Conservation (phyloP, 345 rosid genomes). For the Boechera divaricarpa region DNA sequence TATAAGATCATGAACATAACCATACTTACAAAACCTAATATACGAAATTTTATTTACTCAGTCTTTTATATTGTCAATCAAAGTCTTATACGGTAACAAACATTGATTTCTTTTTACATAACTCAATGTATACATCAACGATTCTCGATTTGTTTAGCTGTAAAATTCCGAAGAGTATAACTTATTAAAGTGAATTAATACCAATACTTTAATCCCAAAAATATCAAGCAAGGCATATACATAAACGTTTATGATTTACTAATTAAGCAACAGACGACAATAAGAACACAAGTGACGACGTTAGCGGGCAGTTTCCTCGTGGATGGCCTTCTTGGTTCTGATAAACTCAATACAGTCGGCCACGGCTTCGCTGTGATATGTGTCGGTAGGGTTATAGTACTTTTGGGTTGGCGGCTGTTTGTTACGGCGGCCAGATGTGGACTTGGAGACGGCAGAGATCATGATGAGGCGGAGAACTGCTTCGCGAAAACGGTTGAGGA, state of each 20-base stretch:
- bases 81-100: too few relatives aligned
- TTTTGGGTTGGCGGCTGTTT: conserved; percentile 8
- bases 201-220: background rate
- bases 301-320: conserved; percentile 25
- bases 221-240: background rate
- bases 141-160: too few relatives aligned
- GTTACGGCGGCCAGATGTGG: conserved; percentile 26
- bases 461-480: conserved; percentile 70
- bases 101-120: too few relatives aligned
- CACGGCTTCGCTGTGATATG: conserved; percentile 68
- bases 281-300: background rate
- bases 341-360: conserved; percentile 89
- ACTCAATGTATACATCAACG: too few relatives aligned
- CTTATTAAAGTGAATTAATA: too few relatives aligned
- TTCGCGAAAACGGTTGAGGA: conserved; percentile 63
- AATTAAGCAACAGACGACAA: background rate
- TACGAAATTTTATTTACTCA: too few relatives aligned
- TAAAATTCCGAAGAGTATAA: too few relatives aligned
- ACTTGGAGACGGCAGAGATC: conserved; percentile 70
- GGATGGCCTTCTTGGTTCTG: conserved; percentile 58
- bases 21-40: too few relatives aligned
- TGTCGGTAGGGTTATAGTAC: conserved; percentile 44
- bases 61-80: too few relatives aligned
- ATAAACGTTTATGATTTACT: background rate
- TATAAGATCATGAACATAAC: background rate